Percentiles rank a stretch among this genome's conserved stretches.
These are phyloP conservation scores for Carex myosuroides DNA, from an alignment of 176 grass and related monocot species.

Conservation along the genomic window DNA sequence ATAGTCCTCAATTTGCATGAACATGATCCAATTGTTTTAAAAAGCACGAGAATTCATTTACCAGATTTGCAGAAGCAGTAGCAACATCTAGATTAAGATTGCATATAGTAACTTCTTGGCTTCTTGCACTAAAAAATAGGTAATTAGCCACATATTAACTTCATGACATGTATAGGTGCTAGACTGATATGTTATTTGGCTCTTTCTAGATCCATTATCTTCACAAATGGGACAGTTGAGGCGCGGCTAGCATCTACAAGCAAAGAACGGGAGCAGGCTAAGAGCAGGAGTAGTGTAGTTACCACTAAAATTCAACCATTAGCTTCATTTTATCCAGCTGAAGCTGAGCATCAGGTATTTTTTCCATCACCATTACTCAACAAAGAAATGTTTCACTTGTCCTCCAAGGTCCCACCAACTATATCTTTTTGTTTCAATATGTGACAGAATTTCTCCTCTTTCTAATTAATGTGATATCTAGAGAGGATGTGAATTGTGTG, in stretches of 20 bases:
- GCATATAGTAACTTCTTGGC: not conserved
- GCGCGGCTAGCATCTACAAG: constrained; percentile 54
- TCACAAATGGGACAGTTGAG: constrained; percentile 70
- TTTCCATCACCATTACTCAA: not conserved
- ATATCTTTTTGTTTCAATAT: not conserved
- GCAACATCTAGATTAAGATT: not conserved
- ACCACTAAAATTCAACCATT: constrained; percentile 77
- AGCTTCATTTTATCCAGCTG: constrained; percentile 66
- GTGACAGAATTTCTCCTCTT: not conserved
- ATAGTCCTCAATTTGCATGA: not conserved
- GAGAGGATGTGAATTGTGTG: not conserved
- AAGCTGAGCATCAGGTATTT: constrained; percentile 92
- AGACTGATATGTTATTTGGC: not conserved
- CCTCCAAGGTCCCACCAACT: not conserved
- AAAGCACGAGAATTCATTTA: not conserved
- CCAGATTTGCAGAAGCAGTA: not conserved
- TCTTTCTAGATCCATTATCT: constrained; percentile 62
- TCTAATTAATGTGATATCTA: not conserved
- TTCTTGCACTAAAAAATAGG: not conserved
- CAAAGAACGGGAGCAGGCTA: constrained; percentile 90
- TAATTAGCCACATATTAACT: not conserved
- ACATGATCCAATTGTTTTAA: not conserved
- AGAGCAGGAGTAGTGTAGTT: constrained; percentile 56
- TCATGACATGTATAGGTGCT: not conserved
- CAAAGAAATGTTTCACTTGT: not conserved